Conservation (phyloP, 1,139 yeast genomes). For the Zygotorulaspora mrakii region DNA sequence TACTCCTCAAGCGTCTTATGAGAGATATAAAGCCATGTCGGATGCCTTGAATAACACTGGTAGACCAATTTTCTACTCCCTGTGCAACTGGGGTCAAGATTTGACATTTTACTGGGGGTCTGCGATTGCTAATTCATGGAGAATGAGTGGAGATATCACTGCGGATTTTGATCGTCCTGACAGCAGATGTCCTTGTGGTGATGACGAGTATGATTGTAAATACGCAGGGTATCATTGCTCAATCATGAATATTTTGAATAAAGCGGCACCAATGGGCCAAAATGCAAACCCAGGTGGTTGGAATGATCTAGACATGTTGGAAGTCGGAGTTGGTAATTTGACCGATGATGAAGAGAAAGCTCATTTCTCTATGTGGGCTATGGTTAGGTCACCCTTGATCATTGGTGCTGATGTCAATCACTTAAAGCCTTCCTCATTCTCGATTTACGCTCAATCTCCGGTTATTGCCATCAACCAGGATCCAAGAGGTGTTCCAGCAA, state of each 20-base stretch:
- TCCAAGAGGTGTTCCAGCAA: constrained; percentile 22
- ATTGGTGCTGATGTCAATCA: constrained; percentile 32
- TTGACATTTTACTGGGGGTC: constrained; percentile 34
- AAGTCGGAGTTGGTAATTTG: constrained; percentile 37
- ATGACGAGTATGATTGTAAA: constrained; percentile 24
- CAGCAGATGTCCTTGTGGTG: constrained; percentile 33
- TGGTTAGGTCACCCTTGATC: constrained; percentile 33
- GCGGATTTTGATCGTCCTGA: constrained; percentile 32
- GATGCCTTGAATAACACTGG: constrained; percentile 34
- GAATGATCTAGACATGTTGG: constrained; percentile 36
- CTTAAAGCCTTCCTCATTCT: constrained; percentile 24
- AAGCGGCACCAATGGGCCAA: constrained; percentile 30
- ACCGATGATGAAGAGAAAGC: constrained; percentile 31
- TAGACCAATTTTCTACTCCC: constrained; percentile 33
- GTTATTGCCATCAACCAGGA: constrained; percentile 34
- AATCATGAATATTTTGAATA: constrained; percentile 29
- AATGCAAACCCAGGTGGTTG: constrained; percentile 32
- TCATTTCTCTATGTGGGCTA: constrained; percentile 36
- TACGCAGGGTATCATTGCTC: constrained; percentile 33
- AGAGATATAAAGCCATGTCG: constrained; percentile 34
- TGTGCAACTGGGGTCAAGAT: constrained; percentile 38
- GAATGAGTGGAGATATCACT: constrained; percentile 33
- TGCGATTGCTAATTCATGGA: constrained; percentile 35
- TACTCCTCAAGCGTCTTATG: constrained; percentile 25
- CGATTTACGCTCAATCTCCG: constrained; percentile 28